Conservation (phyloP, 2,329 filamentous ascomycete species). For the Exserohilum turcica region DNA sequence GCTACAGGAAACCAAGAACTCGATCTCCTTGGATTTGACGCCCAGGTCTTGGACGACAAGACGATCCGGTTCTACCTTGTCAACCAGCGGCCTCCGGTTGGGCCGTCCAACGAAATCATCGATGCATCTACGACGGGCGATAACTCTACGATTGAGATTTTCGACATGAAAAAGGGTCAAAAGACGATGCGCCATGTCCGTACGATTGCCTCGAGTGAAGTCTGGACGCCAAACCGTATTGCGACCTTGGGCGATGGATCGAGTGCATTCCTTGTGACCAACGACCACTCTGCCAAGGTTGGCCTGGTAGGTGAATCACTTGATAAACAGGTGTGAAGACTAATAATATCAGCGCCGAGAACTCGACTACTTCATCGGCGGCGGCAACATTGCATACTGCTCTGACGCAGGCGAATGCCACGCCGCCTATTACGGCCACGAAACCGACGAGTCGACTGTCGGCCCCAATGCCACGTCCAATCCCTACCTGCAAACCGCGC, state of each 20-base stretch:
- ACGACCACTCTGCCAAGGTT: conserved; percentile 35
- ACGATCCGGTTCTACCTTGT: conserved; percentile 38
- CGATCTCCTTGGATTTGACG: conserved; percentile 37
- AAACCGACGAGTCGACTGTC: conserved; percentile 2
- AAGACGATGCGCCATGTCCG: conserved; percentile 31
- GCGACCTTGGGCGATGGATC: conserved; percentile 26
- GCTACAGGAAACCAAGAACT: conserved; percentile 27
- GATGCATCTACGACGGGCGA: conserved; percentile 29
- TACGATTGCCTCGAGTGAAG: conserved; percentile 24
- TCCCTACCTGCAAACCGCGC: conserved; percentile 4
- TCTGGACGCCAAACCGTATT: conserved; percentile 33
- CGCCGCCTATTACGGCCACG: conserved; percentile 16
- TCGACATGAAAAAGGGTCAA: conserved; percentile 29
- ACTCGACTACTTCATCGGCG: conserved; percentile 34
- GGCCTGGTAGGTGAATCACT: conserved; percentile 20
- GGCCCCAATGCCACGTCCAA: not conserved
- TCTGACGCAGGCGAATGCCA: conserved; percentile 23
- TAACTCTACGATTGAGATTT: conserved; percentile 36
- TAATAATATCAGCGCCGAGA: conserved; percentile 15
- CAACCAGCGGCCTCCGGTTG: conserved; percentile 36
- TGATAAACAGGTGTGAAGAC: not conserved
- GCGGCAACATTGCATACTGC: conserved; percentile 37
- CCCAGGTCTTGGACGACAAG: conserved; percentile 26
- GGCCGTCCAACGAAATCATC: conserved; percentile 25
- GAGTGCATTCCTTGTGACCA: conserved; percentile 31